Percentiles rank a stretch among this genome's conserved stretches.
These are phyloP conservation scores for Diaporthe caulivora DNA, from an alignment of 2,329 filamentous ascomycete species.

Conservation along the genomic window DNA sequence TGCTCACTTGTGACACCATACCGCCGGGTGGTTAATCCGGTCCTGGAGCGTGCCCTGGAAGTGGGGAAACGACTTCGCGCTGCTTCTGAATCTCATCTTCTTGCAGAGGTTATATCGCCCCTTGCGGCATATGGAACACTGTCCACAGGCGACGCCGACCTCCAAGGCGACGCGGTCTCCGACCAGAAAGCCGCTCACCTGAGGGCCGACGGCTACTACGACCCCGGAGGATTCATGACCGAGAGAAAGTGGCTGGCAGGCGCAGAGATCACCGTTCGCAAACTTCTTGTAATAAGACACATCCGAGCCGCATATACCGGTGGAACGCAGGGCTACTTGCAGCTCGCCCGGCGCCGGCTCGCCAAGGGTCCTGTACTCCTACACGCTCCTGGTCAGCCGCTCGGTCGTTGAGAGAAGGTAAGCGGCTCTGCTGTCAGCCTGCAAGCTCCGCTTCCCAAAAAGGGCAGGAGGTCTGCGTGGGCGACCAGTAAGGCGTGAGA, in stretches of 20 bases:
- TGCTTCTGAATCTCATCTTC: conserved; percentile 72
- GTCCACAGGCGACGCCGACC: conserved; percentile 66
- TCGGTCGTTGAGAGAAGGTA: conserved; percentile 32
- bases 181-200: conserved; percentile 63
- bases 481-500: conserved; percentile 33
- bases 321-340: conserved; percentile 74
- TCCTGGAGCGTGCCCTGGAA: conserved; percentile 74
- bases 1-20: conserved; percentile 72
- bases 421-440: conserved; percentile 34
- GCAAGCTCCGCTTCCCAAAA: conserved; percentile 24
- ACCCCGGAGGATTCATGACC: conserved; percentile 73
- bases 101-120: conserved; percentile 74
- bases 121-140: conserved; percentile 63
- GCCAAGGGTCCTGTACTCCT: conserved; percentile 65
- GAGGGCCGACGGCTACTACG: conserved; percentile 67
- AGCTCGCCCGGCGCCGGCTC: conserved; percentile 66
- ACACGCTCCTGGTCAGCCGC: conserved; percentile 39
- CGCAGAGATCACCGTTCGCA: conserved; percentile 77
- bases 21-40: conserved; percentile 71
- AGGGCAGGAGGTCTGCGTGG: conserved; percentile 13
- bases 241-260: conserved; percentile 73
- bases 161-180: conserved; percentile 72
- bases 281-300: conserved; percentile 80
- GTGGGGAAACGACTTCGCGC: conserved; percentile 72
- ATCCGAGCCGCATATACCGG: conserved; percentile 78